A percentile compares a stretch with the other conserved stretches of the same genome.
phyloP scores from a whole-genome alignment of 768 basidiomycete genomes.

The Russula sp. region DNA sequence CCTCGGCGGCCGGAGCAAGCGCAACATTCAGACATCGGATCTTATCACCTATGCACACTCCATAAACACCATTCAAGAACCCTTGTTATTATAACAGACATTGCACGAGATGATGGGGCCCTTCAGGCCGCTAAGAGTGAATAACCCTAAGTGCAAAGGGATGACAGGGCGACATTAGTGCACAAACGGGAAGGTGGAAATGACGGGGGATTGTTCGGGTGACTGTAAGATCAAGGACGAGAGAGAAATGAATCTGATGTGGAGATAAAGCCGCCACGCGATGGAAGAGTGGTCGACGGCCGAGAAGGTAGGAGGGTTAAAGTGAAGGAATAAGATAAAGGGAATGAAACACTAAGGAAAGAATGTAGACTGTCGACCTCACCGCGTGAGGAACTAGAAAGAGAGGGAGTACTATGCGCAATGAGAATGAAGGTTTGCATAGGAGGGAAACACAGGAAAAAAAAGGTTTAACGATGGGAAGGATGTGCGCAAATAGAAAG shows the following conservation, averaged over 20 bases:
- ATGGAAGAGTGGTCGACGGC: slow-evolving; percentile 33
- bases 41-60: slow-evolving; percentile 1
- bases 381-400: slow-evolving; percentile 42
- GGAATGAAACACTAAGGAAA: slow-evolving; percentile 41
- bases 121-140: slow-evolving; percentile 22
- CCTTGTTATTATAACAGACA: slow-evolving; percentile 22
- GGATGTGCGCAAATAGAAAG: slow-evolving; percentile 20
- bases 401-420: slow-evolving; percentile 46
- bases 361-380: slow-evolving; percentile 48
- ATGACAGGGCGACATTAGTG: slow-evolving; percentile 23
- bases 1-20: neutral
- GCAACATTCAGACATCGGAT: neutral
- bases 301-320: slow-evolving; percentile 36
- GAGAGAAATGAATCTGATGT: slow-evolving; percentile 15
- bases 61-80: slow-evolving; percentile 19
- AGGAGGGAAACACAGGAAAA: slow-evolving; percentile 12
- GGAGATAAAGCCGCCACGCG: slow-evolving; percentile 26
- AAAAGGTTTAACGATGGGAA: slow-evolving; percentile 21
- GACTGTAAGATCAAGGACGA: slow-evolving; percentile 17
- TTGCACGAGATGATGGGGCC: slow-evolving; percentile 23
- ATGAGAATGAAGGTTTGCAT: slow-evolving; percentile 49
- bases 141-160: slow-evolving; percentile 20
- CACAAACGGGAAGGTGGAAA: slow-evolving; percentile 18
- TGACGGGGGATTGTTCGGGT: slow-evolving; percentile 23
- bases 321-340: slow-evolving; percentile 83